Evolutionary conservation across 1,284 basidiomycete species (phyloP), one percentile per base, ranked within the genome.

Genomic region (Ustilago sp.): DNA sequence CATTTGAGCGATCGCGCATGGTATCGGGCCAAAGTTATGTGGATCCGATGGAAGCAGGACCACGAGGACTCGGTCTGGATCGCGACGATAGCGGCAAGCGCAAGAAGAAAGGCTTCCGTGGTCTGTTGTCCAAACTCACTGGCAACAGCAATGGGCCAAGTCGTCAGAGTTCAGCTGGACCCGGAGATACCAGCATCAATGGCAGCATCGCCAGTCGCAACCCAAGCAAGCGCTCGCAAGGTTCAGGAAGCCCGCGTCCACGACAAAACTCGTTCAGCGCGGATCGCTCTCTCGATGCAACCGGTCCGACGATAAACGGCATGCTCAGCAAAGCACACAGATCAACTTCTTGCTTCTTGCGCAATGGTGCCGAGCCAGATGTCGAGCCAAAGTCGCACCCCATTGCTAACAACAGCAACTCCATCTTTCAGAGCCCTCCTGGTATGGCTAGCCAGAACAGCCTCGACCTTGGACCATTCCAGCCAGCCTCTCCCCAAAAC

Each of bases 381-480:
- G 45, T 36, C 8, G 68, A 68, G 4, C 5, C 58, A 51, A 69
- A 47, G 48, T 23, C 59, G 23, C 64, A 68, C 36, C n/a, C 43
- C 8, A 64, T 57, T 45, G 35, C 36, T 34, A 57, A 59, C 36
- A 58, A 38, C 11, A 63, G 48, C 39, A 62, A 54, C 15, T 61
- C 71, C 35, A 50, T 67, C 19, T 80, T 80, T 55, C 71, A 79
- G 56, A 63, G 74, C 23, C 81, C 81, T 4, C 70, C 76, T 3
- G 68, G 74, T n/a, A 77, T 79, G 76, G 60, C 68, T 15, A 83
- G 79, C 52, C 79, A 80, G 71, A 69, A 67, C 50, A 79, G 79
- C 50, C 62, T 83, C 48, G 81, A 83, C 17, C 70, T 80, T 28
- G 81, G 81, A 11, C 81, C 81, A 1, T 83, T 83, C 77, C 76